Evolutionary conservation across 305 asterid genomes (phyloP).

Genomic region (Fraxinus angustifolia): DNA sequence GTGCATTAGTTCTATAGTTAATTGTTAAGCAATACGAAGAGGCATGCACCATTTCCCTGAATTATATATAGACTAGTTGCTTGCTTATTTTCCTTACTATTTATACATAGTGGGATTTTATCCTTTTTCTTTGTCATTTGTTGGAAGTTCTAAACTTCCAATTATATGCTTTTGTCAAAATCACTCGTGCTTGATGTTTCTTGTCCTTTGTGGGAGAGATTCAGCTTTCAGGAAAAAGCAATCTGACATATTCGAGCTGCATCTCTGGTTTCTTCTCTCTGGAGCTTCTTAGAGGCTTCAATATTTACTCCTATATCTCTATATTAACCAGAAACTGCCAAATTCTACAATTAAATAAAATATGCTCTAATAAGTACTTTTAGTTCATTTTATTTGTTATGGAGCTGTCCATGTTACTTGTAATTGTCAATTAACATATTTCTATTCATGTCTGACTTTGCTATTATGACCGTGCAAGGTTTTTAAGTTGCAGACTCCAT

Average conservation of each 20-base stretch:
- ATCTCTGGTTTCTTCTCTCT: neutral
- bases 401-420: neutral
- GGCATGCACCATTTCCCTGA: neutral
- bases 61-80: conserved; percentile 2
- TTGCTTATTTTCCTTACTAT: neutral
- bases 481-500: conserved; percentile 23
- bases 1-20: neutral
- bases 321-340: neutral
- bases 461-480: conserved; percentile 18
- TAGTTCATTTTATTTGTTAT: neutral
- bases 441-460: neutral
- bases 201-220: neutral
- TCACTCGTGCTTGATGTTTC: neutral
- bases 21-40: neutral
- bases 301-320: neutral
- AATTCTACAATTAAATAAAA: neutral
- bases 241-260: neutral
- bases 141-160: neutral
- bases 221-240: conserved; percentile 1
- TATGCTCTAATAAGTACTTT: neutral
- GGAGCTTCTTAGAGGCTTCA: neutral
- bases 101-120: neutral
- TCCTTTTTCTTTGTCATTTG: neutral
- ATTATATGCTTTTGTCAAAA: neutral
- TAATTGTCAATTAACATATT: neutral